Evolutionary conservation across 192 early-diverging fungal genomes (phyloP).

Genomic region (Umbelopsis sp.): DNA sequence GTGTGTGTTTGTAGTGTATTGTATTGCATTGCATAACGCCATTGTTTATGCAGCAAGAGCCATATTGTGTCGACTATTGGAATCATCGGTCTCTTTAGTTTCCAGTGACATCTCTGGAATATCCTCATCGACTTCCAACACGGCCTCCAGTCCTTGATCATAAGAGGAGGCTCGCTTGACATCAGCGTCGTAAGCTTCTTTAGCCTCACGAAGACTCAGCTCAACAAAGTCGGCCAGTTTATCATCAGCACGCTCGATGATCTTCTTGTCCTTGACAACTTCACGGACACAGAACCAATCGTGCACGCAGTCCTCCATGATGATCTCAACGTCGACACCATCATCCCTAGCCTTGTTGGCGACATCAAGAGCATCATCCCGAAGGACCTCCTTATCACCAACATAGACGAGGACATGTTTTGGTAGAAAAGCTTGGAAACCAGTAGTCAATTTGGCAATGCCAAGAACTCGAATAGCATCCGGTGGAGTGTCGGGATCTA

Average conservation of each 20-base stretch:
- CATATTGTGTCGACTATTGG: neutral
- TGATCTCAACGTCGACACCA: slow-evolving; percentile 33
- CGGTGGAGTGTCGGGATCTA: slow-evolving; percentile 19
- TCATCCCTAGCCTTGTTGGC: slow-evolving; percentile 33
- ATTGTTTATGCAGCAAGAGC: neutral
- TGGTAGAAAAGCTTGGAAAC: slow-evolving; percentile 33
- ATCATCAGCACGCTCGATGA: slow-evolving; percentile 30
- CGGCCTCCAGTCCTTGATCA: neutral
- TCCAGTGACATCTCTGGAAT: slow-evolving; percentile 13
- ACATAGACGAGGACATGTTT: slow-evolving; percentile 33
- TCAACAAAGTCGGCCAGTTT: slow-evolving; percentile 33
- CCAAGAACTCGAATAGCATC: slow-evolving; percentile 27
- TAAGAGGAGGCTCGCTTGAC: neutral
- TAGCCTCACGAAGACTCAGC: slow-evolving; percentile 4
- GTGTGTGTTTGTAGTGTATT: too few species aligned
- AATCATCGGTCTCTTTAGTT: neutral
- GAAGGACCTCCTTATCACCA: slow-evolving; percentile 36
- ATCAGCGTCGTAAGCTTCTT: neutral
- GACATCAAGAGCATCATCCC: slow-evolving; percentile 37
- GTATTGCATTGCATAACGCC: neutral
- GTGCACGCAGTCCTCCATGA: slow-evolving; percentile 38
- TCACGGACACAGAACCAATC: slow-evolving; percentile 48
- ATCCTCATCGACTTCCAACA: slow-evolving; percentile 7
- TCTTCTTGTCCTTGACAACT: slow-evolving; percentile 37
- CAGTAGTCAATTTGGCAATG: slow-evolving; percentile 37